A percentile compares a stretch with the other conserved stretches of the same genome.
phyloP scores from a whole-genome alignment of 345 rosid genomes.

The Camelina laxa region DNA sequence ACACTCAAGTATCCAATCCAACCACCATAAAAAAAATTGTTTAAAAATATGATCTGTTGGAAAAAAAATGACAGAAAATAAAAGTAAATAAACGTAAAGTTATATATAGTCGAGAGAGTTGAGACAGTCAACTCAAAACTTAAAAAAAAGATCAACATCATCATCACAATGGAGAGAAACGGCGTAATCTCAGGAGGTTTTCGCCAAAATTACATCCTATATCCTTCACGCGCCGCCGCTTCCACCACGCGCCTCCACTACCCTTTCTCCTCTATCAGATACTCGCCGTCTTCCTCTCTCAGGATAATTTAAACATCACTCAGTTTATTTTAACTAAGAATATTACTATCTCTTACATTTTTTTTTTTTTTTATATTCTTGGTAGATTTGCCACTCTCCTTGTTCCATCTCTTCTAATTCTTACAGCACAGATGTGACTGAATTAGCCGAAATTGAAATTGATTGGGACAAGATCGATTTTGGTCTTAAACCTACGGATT shows the following conservation, averaged over 20 bases:
- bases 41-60: too few species aligned
- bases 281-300: slow-evolving; percentile 38
- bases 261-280: slow-evolving; percentile 18
- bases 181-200: slow-evolving; percentile 41
- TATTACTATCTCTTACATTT: too few species aligned
- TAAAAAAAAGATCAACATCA: too few species aligned
- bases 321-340: too few species aligned
- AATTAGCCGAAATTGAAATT: slow-evolving; percentile 61
- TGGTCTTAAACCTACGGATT: slow-evolving; percentile 66
- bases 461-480: slow-evolving; percentile 79
- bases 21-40: too few species aligned
- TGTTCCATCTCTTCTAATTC: slow-evolving; percentile 43
- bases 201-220: slow-evolving; percentile 47
- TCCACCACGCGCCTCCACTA: slow-evolving; percentile 27
- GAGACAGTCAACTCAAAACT: too few species aligned
- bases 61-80: too few species aligned
- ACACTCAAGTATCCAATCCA: too few species aligned
- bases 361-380: neutral
- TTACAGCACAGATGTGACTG: slow-evolving; percentile 48
- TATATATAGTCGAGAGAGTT: too few species aligned
- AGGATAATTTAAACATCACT: slow-evolving; percentile 40
- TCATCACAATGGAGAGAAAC: slow-evolving; percentile 55
- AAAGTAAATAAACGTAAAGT: too few species aligned
- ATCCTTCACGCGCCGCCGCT: slow-evolving; percentile 42
- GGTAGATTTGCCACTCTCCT: slow-evolving; percentile 41